These are phyloP conservation scores for Fraxinus paxiana DNA, from an alignment of 305 asterid genomes.

Conservation along the genomic window DNA sequence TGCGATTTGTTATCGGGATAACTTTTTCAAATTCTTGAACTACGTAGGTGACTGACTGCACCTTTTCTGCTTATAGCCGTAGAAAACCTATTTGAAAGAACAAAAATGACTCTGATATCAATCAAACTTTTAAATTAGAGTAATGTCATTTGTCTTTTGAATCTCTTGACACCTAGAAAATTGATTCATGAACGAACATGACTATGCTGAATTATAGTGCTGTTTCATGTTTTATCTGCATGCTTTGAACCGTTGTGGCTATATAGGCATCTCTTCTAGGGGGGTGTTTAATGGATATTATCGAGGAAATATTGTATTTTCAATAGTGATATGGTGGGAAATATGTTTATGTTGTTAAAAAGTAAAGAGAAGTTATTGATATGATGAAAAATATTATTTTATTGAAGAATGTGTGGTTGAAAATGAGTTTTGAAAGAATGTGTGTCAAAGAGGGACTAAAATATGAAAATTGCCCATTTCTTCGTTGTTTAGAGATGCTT, in stretches of 20 bases:
- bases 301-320: too few relatives aligned
- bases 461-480: background rate
- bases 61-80: background rate
- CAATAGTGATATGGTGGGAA: too few relatives aligned
- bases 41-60: conserved; percentile 12
- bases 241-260: background rate
- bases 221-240: background rate
- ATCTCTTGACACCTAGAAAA: background rate
- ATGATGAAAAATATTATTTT: too few relatives aligned
- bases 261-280: background rate
- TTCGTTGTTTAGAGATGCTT: background rate
- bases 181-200: background rate
- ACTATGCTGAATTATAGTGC: background rate
- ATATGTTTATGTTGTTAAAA: too few relatives aligned
- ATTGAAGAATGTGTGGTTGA: too few relatives aligned
- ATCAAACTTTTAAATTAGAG: background rate
- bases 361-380: too few relatives aligned
- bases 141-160: background rate
- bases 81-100: background rate
- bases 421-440: too few relatives aligned
- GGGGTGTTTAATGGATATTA: too few relatives aligned
- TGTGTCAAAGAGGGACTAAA: background rate
- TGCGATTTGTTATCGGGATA: conserved; percentile 18
- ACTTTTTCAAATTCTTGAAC: conserved; percentile 20
- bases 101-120: background rate